A percentile compares a stretch with the other conserved stretches of the same genome.
Evolutionary conservation across 1,284 basidiomycete genomes (phyloP).

Genomic region (Sphagnurus paluster): DNA sequence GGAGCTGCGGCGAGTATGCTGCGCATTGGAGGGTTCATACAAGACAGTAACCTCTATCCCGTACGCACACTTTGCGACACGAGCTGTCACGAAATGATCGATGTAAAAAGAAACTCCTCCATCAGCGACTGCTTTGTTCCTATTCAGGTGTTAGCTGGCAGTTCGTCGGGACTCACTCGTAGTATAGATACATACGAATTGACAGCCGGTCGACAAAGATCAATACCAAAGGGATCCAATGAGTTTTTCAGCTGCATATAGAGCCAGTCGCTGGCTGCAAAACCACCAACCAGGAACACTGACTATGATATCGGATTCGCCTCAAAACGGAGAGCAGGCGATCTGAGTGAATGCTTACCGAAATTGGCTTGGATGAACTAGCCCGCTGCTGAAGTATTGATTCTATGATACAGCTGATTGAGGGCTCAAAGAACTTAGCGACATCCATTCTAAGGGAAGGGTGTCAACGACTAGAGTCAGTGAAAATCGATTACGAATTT

Average conservation of each 20-base stretch:
- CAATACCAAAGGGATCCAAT: conserved; percentile 28
- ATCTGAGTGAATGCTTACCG: conserved; percentile 4
- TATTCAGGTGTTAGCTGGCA: conserved; percentile 19
- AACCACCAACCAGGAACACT: conserved; percentile 46
- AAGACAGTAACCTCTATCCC: conserved; percentile 33
- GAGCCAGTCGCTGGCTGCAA: conserved; percentile 45
- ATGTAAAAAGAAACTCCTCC: conserved; percentile 53
- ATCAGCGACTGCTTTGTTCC: conserved; percentile 58
- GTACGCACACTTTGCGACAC: conserved; percentile 45
- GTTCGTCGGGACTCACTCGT: no score
- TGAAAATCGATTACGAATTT: not conserved
- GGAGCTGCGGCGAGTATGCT: conserved; percentile 29
- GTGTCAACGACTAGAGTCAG: not conserved
- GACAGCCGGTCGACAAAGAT: conserved; percentile 35
- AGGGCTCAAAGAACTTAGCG: conserved; percentile 25
- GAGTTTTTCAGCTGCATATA: conserved; percentile 30
- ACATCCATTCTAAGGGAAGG: conserved; percentile 18
- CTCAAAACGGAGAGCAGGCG: not conserved
- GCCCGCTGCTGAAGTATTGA: conserved; percentile 16
- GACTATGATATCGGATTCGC: conserved; percentile 23
- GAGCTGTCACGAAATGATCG: conserved; percentile 43
- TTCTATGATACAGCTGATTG: conserved; percentile 21
- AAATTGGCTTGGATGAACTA: conserved; percentile 8
- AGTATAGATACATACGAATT: conserved; percentile 33
- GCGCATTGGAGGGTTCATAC: conserved; percentile 30